Evolutionary conservation across 805 yeast species (phyloP), one percentile per base, ranked within the genome.

Genomic region (Zygotorulaspora danielsina): DNA sequence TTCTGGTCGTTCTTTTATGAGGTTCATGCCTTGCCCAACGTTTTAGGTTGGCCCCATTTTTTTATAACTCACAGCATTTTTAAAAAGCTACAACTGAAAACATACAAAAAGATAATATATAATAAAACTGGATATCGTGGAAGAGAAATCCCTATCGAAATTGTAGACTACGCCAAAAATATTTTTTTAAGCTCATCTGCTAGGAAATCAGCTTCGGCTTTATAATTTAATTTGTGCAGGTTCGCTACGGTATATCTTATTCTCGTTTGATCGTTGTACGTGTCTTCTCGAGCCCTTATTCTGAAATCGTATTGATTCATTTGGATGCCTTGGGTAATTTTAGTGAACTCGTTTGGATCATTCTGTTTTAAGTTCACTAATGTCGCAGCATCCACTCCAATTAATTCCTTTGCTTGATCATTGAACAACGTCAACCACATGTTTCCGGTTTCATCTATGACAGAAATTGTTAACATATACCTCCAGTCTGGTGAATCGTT

Each of bases 381-480:
- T 29, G 68, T 65, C 12, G 86, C 84, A 0, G 90, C 79, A 37
- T 71, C 66, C 19, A 76, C 70, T 1, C 81, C 85, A 39, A 90
- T 66, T 31, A 93, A 63, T 47, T 71, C 70, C 31, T 69, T 70
- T 1, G 95, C 97, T 46, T 81, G 84, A 12, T 83, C 90, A 61
- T 93, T 95, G 57, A 93, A 93, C 42, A 84, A 68, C 1, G 95
- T 82, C 21, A 85, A 66, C 94, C 96, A 88, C 44, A 88, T 59
- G 60, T 84, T 88, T 15, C 89, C 94, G 4, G 94, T 74, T 50
- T 71, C 70, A 62, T 93, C 98, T 54, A 79, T 72, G n/a, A 88
- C 74, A 3, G 86, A 76, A 32, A 79, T 61, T n/a, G 82, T 80
- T 51, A 90, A 62, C 38, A 88, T 79, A 52, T 84, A 93, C 61